Base-by-base conservation (phyloP, 768 basidiomycete species). In the Panellus pusillus region DNA sequence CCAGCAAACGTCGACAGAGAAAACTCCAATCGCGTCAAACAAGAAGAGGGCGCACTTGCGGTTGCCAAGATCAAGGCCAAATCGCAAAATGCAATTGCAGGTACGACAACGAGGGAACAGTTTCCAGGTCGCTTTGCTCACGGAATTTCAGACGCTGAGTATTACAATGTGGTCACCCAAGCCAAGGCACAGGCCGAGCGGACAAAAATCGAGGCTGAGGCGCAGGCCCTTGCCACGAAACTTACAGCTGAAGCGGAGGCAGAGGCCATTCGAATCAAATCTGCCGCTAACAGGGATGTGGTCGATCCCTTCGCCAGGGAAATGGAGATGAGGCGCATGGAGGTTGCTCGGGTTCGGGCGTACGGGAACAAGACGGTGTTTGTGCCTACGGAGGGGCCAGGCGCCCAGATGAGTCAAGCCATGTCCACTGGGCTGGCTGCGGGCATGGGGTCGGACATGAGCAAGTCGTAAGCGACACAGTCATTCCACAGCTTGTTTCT, bases 1-100 rank as follows among this genome's bases (percentile, higher is more conserved):
- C 24, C 24, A 40, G 39, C 39, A 4, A 40, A 40, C 27, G 89
- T 91, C 47, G 89, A 91, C 68, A 74, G 90, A 50, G 91, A 92
- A 70, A 93, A 93, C 65, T 87, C 85, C 71, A 93, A 92, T 71
- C 86, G 87, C 66, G 85, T 91, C 63, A 92, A 91, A 70, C 86
- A 89, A 62, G 87, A 92, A 67, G 83, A 93, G 68, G 91, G 90
- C 61, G 77, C 85, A 14, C 77, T 92, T 44, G 73, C 84, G 9
- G 91, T 92, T 11, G 84, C 89, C 15, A 81, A 79, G 40, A 89
- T 92, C 72, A 88, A 84, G 63, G 88, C 87, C 1, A 78, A 88
- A 66, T 40, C 56, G 12, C 47, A 38, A 58, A 55, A 84, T 77
- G 80, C 89, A 0, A 73, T 84, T 68, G 84, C 90, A 14, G 90